Evolutionary conservation across 1,284 basidiomycete genomes (phyloP).

Genomic region (Ustilago esculenta): DNA sequence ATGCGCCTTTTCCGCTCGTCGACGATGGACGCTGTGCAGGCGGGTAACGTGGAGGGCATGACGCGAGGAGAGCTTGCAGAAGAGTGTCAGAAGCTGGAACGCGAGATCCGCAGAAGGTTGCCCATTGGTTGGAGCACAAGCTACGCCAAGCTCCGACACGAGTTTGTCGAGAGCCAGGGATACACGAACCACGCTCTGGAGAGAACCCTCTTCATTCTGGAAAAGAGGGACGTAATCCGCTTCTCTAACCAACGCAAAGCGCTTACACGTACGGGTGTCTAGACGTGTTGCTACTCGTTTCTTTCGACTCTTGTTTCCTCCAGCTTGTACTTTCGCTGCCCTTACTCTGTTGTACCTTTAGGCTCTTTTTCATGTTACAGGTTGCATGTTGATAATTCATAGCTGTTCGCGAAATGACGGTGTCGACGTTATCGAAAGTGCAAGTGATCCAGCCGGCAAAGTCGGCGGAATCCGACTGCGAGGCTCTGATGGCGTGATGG

Average conservation of each 20-base stretch:
- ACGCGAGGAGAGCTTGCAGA: constrained; percentile 91
- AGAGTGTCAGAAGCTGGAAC: constrained; percentile 91
- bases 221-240: constrained; percentile 92
- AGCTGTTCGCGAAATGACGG: no score
- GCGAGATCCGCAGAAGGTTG: constrained; percentile 84
- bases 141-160: constrained; percentile 90
- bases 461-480: no score
- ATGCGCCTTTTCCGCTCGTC: constrained; percentile 98
- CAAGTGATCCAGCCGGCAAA: no score
- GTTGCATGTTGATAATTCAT: neutral
- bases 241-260: constrained; percentile 73
- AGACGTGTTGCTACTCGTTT: neutral
- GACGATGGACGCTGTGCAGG: constrained; percentile 98
- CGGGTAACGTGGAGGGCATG: constrained; percentile 89
- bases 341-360: constrained; percentile 6
- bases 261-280: constrained; percentile 65
- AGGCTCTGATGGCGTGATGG: no score
- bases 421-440: no score
- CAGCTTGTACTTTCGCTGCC: constrained; percentile 24
- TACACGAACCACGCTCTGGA: constrained; percentile 81
- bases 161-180: constrained; percentile 92
- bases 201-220: constrained; percentile 87
- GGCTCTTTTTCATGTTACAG: neutral
- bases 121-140: constrained; percentile 98
- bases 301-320: no score